Base-by-base conservation (phyloP, 1,284 basidiomycete species). In the Puccinia novopanici region DNA sequence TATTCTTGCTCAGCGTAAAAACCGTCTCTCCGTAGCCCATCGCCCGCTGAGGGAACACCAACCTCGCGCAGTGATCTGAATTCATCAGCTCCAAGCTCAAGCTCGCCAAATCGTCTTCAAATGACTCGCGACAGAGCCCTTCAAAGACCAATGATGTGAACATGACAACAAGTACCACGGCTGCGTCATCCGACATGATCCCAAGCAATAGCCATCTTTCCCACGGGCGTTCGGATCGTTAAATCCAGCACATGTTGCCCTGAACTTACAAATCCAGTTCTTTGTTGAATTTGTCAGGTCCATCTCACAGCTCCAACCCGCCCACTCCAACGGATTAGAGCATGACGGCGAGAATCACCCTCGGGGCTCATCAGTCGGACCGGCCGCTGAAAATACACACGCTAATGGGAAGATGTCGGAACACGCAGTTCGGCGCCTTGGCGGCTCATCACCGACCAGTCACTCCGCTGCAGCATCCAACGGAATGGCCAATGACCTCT, bases 261-360 rank as follows among this genome's bases (percentile, higher is more conserved):
- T 95, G 82, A 94, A 95, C 84, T 89, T 95, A 68, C 92, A 91
- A 82, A 92, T 95, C 52, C 90, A 92, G 65, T 89, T 90, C 0
- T 95, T 94, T 86, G 90, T 92, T 83, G 93, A 95, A 85, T 88
- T 91, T 10, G 91, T 92, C 82, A 90, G 93, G 48, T 91, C 91
- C 0, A 68, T 67, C 52, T 78, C 76, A 13, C 67, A 45, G 45
- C 19, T 19, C 27, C 61, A 61, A n/a, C 72, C 72, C n/a, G 27
- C 15, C 19, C 24, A 48, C 27, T 55, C 76, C 37, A 70, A 50
- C 27, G 63, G 63, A n/a, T 27, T 45, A 4, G 40, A 67, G 12
- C 52, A 65, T 70, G 54, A 54, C 24, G 13, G n/a, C 34, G 76
- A 78, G 24, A 68, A 59, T 71, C 48, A 55, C 40, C 30, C 61